Percentiles rank a stretch among this genome's conserved stretches.
phyloP scores from a whole-genome alignment of 2,329 filamentous ascomycete species.

The Arthrocladium fulminans region DNA sequence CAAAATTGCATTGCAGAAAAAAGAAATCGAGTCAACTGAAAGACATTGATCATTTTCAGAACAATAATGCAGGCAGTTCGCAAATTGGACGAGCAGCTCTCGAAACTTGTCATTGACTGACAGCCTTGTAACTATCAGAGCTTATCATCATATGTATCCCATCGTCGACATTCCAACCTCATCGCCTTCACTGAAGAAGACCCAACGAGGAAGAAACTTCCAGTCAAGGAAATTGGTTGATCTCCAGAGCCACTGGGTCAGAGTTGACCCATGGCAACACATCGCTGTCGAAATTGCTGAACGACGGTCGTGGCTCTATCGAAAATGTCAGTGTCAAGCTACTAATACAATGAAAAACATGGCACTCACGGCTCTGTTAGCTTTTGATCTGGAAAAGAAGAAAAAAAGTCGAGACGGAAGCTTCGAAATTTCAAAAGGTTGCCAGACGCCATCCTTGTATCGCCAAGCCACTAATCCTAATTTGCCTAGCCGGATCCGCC shows the following conservation, averaged over 20 bases:
- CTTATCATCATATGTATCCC: constrained; percentile 42
- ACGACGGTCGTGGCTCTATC: constrained; percentile 58
- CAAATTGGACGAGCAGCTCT: too few species aligned
- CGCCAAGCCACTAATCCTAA: not conserved
- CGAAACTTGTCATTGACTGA: too few species aligned
- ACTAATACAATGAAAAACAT: not conserved
- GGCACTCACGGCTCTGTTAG: constrained; percentile 19
- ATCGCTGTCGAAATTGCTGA: constrained; percentile 49
- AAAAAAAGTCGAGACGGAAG: constrained; percentile 14
- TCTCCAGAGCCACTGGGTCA: constrained; percentile 57
- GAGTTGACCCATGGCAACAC: constrained; percentile 55
- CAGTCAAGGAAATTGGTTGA: constrained; percentile 48
- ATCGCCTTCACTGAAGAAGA: constrained; percentile 64
- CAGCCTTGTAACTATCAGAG: not conserved
- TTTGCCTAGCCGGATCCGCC: not conserved
- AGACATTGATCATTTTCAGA: too few species aligned
- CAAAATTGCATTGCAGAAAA: constrained; percentile 5
- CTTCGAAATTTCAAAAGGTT: constrained; percentile 3
- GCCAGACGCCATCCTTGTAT: not conserved
- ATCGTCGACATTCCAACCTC: constrained; percentile 61
- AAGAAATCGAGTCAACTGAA: too few species aligned
- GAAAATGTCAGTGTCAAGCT: constrained; percentile 37
- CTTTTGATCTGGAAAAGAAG: constrained; percentile 22
- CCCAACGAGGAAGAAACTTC: constrained; percentile 62
- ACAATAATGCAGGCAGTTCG: too few species aligned